These are phyloP conservation scores for Dipteronia dyeriana DNA, from an alignment of 345 rosid genomes.

Conservation along the genomic window DNA sequence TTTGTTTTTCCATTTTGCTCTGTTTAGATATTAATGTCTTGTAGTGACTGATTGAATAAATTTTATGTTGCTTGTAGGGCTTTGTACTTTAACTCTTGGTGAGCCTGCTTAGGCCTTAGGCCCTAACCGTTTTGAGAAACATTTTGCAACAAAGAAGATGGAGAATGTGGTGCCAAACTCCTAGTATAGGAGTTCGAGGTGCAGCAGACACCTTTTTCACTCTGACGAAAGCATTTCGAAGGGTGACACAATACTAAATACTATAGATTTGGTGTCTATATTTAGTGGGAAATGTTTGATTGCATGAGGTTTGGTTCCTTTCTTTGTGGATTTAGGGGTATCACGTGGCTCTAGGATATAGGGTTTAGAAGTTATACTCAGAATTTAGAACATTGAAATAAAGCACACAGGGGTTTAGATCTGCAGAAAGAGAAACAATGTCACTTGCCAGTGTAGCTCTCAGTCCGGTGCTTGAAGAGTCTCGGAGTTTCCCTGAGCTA, in stretches of 20 bases:
- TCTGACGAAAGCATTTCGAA: constrained; percentile 1
- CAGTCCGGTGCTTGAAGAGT: constrained; percentile 55
- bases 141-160: not conserved
- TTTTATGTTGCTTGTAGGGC: not conserved
- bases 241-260: not conserved
- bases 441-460: constrained; percentile 59
- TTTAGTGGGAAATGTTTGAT: not conserved
- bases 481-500: constrained; percentile 38
- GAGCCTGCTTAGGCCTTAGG: not conserved
- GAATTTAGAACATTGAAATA: not conserved
- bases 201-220: not conserved
- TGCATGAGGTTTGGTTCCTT: not conserved
- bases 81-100: not conserved
- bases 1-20: no score
- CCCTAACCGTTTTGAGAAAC: not conserved
- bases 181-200: not conserved
- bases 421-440: constrained; percentile 37
- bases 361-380: constrained; percentile 7
- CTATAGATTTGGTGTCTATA: not conserved
- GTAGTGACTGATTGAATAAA: not conserved
- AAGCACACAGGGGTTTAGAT: constrained; percentile 15
- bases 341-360: not conserved
- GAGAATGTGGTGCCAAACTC: not conserved
- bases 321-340: constrained; percentile 8
- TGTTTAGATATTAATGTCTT: not conserved